phyloP scores from a whole-genome alignment of 495 filamentous ascomycete species.

The Evernia prunastri region DNA sequence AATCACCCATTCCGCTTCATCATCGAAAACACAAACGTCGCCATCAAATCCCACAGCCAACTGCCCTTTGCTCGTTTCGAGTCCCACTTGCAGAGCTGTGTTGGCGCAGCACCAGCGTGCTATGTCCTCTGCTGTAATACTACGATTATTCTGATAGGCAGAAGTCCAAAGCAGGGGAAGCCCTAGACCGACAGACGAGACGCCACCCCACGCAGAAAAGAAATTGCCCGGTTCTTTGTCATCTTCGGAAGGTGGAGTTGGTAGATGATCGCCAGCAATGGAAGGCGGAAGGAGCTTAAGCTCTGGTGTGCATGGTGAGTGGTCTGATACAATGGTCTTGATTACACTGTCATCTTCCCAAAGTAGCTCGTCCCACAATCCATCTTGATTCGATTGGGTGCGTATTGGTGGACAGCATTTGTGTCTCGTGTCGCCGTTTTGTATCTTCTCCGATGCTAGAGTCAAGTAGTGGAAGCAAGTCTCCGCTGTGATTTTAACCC shows the following conservation, averaged over 20 bases:
- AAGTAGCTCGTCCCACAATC: constrained; percentile 77
- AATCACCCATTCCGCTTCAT: constrained; percentile 68
- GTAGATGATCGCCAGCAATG: constrained; percentile 37
- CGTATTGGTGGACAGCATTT: constrained; percentile 98
- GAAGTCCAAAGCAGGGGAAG: constrained; percentile 88
- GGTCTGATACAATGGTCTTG: constrained; percentile 91
- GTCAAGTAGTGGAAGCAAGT: constrained; percentile 98
- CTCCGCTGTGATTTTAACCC: constrained; percentile 89
- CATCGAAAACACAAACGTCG: constrained; percentile 90
- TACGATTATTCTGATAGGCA: constrained; percentile 36
- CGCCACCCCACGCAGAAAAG: constrained; percentile 93
- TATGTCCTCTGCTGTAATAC: constrained; percentile 53
- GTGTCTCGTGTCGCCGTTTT: constrained; percentile 86
- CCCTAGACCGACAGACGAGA: constrained; percentile 87
- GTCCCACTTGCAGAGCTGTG: constrained; percentile 84
- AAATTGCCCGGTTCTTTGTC: constrained; percentile 62
- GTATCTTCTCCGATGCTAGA: constrained; percentile 79
- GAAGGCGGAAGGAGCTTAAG: constrained; percentile 78
- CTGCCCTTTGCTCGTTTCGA: constrained; percentile 76
- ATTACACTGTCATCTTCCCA: constrained; percentile 67
- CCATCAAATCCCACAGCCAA: constrained; percentile 81
- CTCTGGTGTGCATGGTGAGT: constrained; percentile 91
- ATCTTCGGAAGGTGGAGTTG: constrained; percentile 27
- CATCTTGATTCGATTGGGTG: constrained; percentile 72
- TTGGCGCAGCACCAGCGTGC: constrained; percentile 79